Percentiles rank a stretch among this genome's conserved stretches.
Conservation (phyloP, 768 basidiomycete genomes). For the Russula sp. region DNA sequence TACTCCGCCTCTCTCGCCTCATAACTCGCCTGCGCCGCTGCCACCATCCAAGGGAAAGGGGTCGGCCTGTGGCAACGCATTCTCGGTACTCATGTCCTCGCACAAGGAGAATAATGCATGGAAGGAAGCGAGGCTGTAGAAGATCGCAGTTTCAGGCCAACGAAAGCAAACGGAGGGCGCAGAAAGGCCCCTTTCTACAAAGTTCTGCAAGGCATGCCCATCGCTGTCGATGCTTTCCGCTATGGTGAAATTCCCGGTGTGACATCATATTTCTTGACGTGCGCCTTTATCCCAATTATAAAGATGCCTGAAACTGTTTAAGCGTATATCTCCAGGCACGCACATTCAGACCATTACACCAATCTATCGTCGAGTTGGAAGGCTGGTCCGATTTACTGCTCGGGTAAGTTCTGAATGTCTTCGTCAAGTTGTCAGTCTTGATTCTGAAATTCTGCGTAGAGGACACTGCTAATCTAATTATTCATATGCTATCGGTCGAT, state of each 20-base stretch:
- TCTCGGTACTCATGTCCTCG: slow-evolving; percentile 88
- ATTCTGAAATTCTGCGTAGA: slow-evolving; percentile 37
- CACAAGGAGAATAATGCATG: slow-evolving; percentile 78
- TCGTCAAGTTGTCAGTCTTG: not conserved
- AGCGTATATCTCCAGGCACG: slow-evolving; percentile 58
- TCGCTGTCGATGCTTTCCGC: slow-evolving; percentile 95
- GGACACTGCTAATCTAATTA: slow-evolving; percentile 87
- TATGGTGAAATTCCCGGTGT: slow-evolving; percentile 90
- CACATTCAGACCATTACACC: slow-evolving; percentile 97
- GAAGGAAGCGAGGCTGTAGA: slow-evolving; percentile 67
- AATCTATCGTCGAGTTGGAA: slow-evolving; percentile 87
- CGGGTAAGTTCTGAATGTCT: slow-evolving; percentile 40
- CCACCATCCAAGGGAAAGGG: slow-evolving; percentile 17
- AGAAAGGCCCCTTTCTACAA: slow-evolving; percentile 94
- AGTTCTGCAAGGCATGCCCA: slow-evolving; percentile 92
- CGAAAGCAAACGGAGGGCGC: slow-evolving; percentile 50
- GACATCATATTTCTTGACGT: slow-evolving; percentile 92
- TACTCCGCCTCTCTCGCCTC: slow-evolving; percentile 3
- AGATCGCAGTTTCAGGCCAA: slow-evolving; percentile 46
- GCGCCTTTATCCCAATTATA: slow-evolving; percentile 29
- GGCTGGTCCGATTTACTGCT: slow-evolving; percentile 94
- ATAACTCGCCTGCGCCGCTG: slow-evolving; percentile 28
- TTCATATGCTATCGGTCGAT: slow-evolving; percentile 88
- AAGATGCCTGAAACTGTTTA: not conserved
- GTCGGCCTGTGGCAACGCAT: slow-evolving; percentile 45